A percentile compares a stretch with the other conserved stretches of the same genome.
Conservation (phyloP, 306 rosid species). For the Quillaja saponaria region DNA sequence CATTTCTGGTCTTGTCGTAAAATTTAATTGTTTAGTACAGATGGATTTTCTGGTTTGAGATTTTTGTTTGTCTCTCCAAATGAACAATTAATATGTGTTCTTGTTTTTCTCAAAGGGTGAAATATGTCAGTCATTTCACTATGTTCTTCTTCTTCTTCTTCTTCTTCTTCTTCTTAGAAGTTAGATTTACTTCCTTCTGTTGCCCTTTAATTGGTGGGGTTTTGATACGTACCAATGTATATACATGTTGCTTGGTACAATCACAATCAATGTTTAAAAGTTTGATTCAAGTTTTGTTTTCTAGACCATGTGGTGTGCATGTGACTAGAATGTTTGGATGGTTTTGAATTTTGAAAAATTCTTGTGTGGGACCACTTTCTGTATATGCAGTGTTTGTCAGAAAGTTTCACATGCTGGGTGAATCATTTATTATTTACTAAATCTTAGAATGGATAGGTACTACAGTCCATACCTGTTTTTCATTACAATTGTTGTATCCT, state of each 20-base stretch:
- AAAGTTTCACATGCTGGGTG: slow-evolving; percentile 50
- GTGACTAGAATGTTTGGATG: neutral
- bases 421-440: too few species aligned
- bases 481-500: neutral
- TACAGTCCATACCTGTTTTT: slow-evolving; percentile 21
- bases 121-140: too few species aligned
- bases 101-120: too few species aligned
- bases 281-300: too few species aligned
- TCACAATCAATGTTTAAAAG: too few species aligned
- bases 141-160: too few species aligned
- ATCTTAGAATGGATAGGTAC: neutral
- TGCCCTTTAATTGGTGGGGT: too few species aligned
- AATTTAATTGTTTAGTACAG: neutral
- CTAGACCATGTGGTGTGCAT: neutral
- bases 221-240: too few species aligned
- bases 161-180: too few species aligned
- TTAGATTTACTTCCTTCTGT: too few species aligned
- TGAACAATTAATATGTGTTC: too few species aligned
- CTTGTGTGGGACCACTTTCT: slow-evolving; percentile 22
- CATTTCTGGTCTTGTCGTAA: neutral
- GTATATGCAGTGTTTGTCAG: slow-evolving; percentile 8
- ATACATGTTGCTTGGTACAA: too few species aligned
- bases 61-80: neutral
- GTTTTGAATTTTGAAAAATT: neutral
- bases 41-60: neutral